Conservation (phyloP, 306 rosid species). For the Cyclanthera cordifolia region DNA sequence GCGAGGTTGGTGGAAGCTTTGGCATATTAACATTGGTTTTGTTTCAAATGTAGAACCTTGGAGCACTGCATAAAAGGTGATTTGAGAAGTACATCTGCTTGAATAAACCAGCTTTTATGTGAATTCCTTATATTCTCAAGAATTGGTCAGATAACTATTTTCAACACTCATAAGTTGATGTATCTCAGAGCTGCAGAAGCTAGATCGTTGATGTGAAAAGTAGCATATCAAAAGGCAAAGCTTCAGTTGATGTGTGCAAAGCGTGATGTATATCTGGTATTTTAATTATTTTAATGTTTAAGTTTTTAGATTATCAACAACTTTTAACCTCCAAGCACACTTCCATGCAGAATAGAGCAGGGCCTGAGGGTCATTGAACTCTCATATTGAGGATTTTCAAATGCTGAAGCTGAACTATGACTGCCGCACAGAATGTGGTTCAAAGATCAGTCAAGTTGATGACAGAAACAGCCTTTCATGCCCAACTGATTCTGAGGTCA, state of each 20-base stretch:
- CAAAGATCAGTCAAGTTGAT: slow-evolving; percentile 24
- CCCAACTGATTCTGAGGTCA: slow-evolving; percentile 28
- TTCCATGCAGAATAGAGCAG: slow-evolving; percentile 42
- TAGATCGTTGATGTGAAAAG: slow-evolving; percentile 34
- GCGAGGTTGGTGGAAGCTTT: neutral
- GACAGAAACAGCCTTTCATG: slow-evolving; percentile 22
- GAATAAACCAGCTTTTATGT: slow-evolving; percentile 11
- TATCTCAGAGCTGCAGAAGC: slow-evolving; percentile 49
- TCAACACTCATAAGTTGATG: slow-evolving; percentile 19
- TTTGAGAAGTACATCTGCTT: slow-evolving; percentile 14
- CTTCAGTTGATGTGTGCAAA: slow-evolving; percentile 46
- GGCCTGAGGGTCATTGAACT: slow-evolving; percentile 29
- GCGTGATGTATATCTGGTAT: slow-evolving; percentile 55
- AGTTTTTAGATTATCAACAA: slow-evolving; percentile 14
- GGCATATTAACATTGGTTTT: slow-evolving; percentile 23
- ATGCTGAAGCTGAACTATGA: slow-evolving; percentile 32
- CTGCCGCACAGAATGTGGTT: slow-evolving; percentile 22
- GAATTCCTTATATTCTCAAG: slow-evolving; percentile 13
- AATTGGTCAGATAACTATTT: slow-evolving; percentile 17
- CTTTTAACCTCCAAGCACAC: slow-evolving; percentile 16
- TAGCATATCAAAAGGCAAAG: slow-evolving; percentile 59
- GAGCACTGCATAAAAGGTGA: slow-evolving; percentile 50
- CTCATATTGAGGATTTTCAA: slow-evolving; percentile 55
- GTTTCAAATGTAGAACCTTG: slow-evolving; percentile 26
- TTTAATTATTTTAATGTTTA: neutral